Conservation (phyloP, 2,329 filamentous ascomycete species). For the Botrytis hyacinthi region DNA sequence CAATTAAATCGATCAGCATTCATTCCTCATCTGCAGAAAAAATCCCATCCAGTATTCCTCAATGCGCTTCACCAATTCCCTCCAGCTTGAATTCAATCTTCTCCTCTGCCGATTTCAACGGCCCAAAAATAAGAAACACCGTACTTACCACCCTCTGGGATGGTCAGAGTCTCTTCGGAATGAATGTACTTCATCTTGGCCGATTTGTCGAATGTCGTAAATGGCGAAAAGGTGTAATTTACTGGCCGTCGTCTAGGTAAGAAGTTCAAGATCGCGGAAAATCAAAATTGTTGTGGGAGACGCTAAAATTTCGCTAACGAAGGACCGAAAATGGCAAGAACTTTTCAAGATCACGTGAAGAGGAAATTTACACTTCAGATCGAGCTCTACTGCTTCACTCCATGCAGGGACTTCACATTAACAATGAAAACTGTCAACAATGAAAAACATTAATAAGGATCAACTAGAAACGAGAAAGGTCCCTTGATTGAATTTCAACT, state of each 20-base stretch:
- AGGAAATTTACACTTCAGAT: not conserved
- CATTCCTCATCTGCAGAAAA: slow-evolving; percentile 23
- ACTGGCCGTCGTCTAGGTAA: slow-evolving; percentile 22
- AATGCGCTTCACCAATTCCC: slow-evolving; percentile 16
- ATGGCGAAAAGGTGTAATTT: slow-evolving; percentile 22
- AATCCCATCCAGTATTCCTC: slow-evolving; percentile 2
- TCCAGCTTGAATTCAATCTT: slow-evolving; percentile 8
- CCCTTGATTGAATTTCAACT: not conserved
- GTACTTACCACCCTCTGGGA: slow-evolving; percentile 93
- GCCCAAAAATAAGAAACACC: slow-evolving; percentile 12
- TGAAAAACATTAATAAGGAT: not conserved
- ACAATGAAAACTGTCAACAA: not conserved
- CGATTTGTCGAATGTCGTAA: slow-evolving; percentile 32
- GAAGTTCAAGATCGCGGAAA: slow-evolving; percentile 20
- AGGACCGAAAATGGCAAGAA: slow-evolving; percentile 12
- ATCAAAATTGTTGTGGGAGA: slow-evolving; percentile 21
- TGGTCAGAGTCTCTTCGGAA: slow-evolving; percentile 90
- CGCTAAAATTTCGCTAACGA: slow-evolving; percentile 20
- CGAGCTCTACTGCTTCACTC: not conserved
- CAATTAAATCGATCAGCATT: slow-evolving; percentile 42
- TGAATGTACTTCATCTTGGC: slow-evolving; percentile 99
- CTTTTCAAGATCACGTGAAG: slow-evolving; percentile 6
- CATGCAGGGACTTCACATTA: slow-evolving; percentile 2
- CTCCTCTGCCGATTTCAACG: not conserved
- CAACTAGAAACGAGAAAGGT: not conserved